Percentiles rank a stretch among this genome's conserved stretches.
Evolutionary conservation across 2,329 filamentous ascomycete species (phyloP).

Genomic region (Cladosporium oxysporum): DNA sequence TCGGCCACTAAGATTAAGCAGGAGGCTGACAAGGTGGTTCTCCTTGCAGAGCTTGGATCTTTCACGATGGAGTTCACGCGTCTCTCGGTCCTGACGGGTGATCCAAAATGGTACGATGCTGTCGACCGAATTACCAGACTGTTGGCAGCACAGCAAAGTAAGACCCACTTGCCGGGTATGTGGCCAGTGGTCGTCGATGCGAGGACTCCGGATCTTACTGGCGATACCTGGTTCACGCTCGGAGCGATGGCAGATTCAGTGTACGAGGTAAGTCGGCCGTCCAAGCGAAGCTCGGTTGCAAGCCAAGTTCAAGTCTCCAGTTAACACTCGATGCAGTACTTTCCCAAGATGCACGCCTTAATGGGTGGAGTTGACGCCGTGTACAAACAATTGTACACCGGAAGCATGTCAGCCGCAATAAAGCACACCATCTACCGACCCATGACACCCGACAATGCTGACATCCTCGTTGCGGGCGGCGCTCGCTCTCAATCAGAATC

Average conservation of each 20-base stretch:
- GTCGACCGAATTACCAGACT: conserved; percentile 45
- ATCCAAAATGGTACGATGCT: conserved; percentile 51
- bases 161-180: conserved; percentile 49
- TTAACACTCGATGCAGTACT: conserved; percentile 32
- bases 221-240: conserved; percentile 41
- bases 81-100: conserved; percentile 47
- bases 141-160: conserved; percentile 45
- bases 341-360: conserved; percentile 51
- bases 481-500: conserved; percentile 37
- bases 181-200: conserved; percentile 51
- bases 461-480: conserved; percentile 51
- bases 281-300: background rate
- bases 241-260: conserved; percentile 40
- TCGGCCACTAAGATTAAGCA: conserved; percentile 42
- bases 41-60: conserved; percentile 51
- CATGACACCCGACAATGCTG: conserved; percentile 48
- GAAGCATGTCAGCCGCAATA: conserved; percentile 44
- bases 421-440: conserved; percentile 52
- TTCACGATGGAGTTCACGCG: conserved; percentile 52
- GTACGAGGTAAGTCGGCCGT: conserved; percentile 31
- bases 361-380: conserved; percentile 48
- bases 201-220: conserved; percentile 42
- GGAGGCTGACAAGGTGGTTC: conserved; percentile 42
- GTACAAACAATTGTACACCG: conserved; percentile 60
- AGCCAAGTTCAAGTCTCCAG: too few relatives aligned